These are phyloP conservation scores for Cicer judaicum DNA, from an alignment of 306 rosid genomes.

Conservation along the genomic window DNA sequence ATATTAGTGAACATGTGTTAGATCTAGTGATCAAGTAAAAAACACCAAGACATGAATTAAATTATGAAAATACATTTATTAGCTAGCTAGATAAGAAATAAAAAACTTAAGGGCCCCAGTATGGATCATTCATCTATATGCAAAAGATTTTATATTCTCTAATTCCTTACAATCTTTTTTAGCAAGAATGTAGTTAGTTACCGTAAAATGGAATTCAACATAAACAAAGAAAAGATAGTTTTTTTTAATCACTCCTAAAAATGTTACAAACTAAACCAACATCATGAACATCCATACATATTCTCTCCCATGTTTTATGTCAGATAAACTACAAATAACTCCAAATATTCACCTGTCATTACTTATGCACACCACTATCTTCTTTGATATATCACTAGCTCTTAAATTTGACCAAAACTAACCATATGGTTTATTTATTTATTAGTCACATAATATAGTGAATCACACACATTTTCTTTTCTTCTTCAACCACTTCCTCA, in stretches of 20 bases:
- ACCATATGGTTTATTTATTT: constrained; percentile 43
- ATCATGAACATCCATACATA: constrained; percentile 60
- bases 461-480: constrained; percentile 45
- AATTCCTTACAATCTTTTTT: constrained; percentile 39
- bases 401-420: constrained; percentile 45
- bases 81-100: constrained; percentile 22
- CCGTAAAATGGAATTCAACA: constrained; percentile 39
- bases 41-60: constrained; percentile 10
- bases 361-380: constrained; percentile 54
- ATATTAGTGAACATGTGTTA: constrained; percentile 13
- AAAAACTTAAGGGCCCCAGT: neutral
- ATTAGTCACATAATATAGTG: constrained; percentile 48
- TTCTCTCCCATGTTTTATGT: constrained; percentile 91
- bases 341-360: constrained; percentile 69
- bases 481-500: constrained; percentile 50
- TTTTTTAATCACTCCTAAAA: constrained; percentile 40
- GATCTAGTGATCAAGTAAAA: constrained; percentile 25
- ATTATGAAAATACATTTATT: constrained; percentile 19
- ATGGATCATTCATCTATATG: constrained; percentile 27
- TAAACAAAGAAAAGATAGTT: constrained; percentile 40
- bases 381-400: constrained; percentile 54
- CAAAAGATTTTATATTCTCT: constrained; percentile 32
- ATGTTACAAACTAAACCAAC: constrained; percentile 49
- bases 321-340: constrained; percentile 74
- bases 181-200: constrained; percentile 35